A percentile compares a stretch with the other conserved stretches of the same genome.
phyloP scores from a whole-genome alignment of 805 yeast genomes.

The Sungouiella thailandica region DNA sequence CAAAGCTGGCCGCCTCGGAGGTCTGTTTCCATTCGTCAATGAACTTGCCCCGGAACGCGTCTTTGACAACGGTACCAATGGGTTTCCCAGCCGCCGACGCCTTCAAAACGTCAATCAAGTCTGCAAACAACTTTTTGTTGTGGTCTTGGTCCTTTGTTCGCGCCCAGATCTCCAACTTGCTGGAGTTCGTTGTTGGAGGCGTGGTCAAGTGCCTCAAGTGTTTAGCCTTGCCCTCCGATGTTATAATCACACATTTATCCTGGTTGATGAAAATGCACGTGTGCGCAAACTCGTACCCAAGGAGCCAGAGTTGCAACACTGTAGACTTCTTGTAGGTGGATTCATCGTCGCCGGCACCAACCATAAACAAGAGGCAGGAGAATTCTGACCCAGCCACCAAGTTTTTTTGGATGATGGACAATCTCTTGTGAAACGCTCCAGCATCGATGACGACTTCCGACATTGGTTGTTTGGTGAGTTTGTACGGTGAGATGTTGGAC shows the following conservation, averaged over 20 bases:
- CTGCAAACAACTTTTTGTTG: constrained; percentile 59
- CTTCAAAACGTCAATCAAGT: constrained; percentile 45
- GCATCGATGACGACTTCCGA: constrained; percentile 56
- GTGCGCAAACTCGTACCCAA: constrained; percentile 95
- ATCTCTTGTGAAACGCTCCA: constrained; percentile 47
- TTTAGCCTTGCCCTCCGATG: constrained; percentile 81
- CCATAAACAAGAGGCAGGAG: constrained; percentile 48
- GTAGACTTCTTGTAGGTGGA: constrained; percentile 88
- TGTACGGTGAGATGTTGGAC: too few species aligned
- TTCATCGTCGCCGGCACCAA: constrained; percentile 83
- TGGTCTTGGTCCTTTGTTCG: constrained; percentile 80
- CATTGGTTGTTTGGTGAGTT: constrained; percentile 32
- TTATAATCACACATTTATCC: constrained; percentile 58
- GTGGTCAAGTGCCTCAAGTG: constrained; percentile 58
- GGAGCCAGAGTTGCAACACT: constrained; percentile 81
- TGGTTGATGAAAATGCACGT: constrained; percentile 66
- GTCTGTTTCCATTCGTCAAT: constrained; percentile 70
- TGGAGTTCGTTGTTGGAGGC: constrained; percentile 33
- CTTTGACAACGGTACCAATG: constrained; percentile 71
- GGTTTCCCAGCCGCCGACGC: constrained; percentile 30
- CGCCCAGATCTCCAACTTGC: constrained; percentile 54
- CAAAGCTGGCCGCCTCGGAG: constrained; percentile 28
- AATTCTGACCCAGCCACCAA: constrained; percentile 19
- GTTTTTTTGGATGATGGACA: constrained; percentile 36
- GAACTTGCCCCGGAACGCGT: constrained; percentile 77